Percentiles rank a stretch among this genome's conserved stretches.
These are phyloP conservation scores for Pulicaria dysenterica DNA, from an alignment of 129 eudicot species.

Conservation along the genomic window DNA sequence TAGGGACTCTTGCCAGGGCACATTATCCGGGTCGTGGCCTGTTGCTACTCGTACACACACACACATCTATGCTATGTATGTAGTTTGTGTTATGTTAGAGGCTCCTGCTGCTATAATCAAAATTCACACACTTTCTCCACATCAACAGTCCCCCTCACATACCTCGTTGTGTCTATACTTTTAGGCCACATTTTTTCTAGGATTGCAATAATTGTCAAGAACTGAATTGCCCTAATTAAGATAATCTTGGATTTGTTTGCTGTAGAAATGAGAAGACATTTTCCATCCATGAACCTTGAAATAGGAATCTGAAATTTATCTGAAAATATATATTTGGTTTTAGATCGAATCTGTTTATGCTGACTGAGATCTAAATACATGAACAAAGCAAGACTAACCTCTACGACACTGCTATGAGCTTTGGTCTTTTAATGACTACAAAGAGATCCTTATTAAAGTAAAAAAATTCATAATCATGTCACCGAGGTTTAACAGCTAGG, in stretches of 20 bases:
- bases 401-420: no score
- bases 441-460: neutral
- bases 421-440: no score
- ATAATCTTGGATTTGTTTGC: neutral
- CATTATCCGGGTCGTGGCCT: neutral
- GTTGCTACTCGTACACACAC: neutral
- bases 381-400: no score
- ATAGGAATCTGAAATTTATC: no score
- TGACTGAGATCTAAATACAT: no score
- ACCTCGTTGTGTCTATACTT: neutral
- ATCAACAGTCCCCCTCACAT: neutral
- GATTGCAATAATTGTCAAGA: neutral
- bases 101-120: neutral
- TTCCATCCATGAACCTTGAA: neutral
- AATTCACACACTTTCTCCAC: constrained; percentile 1
- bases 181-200: constrained; percentile 1
- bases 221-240: constrained; percentile 3
- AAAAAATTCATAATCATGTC: constrained; percentile 6
- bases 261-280: neutral
- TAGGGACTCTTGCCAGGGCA: neutral
- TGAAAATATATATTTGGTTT: no score
- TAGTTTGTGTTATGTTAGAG: neutral
- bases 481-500: neutral
- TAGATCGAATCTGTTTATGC: no score
- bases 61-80: neutral